phyloP scores from a whole-genome alignment of 2,329 filamentous ascomycete genomes.

The Canariomyces notabilis region DNA sequence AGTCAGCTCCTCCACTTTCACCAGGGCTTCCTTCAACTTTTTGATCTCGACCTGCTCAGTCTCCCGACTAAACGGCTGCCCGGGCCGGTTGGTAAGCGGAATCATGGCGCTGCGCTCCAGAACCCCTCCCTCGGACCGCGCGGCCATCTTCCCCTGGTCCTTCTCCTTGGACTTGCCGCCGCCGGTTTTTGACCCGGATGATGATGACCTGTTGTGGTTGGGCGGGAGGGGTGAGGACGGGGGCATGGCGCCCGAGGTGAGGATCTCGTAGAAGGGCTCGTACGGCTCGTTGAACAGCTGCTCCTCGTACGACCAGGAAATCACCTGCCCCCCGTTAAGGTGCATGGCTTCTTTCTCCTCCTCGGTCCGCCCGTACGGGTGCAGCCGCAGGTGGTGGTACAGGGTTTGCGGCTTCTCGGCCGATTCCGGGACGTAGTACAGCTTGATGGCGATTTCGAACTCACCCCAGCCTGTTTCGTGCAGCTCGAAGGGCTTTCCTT shows the following conservation, averaged over 20 bases:
- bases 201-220: conserved; percentile 4
- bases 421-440: conserved; percentile 85
- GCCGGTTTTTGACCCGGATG: conserved; percentile 27
- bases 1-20: conserved; percentile 57
- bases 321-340: conserved; percentile 57
- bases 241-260: conserved; percentile 67
- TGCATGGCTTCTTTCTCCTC: conserved; percentile 61
- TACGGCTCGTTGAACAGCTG: conserved; percentile 97
- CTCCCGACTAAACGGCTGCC: conserved; percentile 68
- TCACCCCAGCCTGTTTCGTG: conserved; percentile 96
- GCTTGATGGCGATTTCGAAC: conserved; percentile 91
- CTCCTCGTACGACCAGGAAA: conserved; percentile 83
- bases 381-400: conserved; percentile 86
- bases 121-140: conserved; percentile 45
- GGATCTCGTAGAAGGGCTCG: conserved; percentile 80
- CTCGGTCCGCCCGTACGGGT: conserved; percentile 82
- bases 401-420: conserved; percentile 94
- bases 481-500: conserved; percentile 69
- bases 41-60: conserved; percentile 61
- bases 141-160: conserved; percentile 28
- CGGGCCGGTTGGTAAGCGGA: conserved; percentile 60
- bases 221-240: conserved; percentile 28
- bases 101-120: conserved; percentile 70
- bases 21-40: conserved; percentile 57
- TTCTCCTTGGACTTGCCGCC: conserved; percentile 46